Conservation (phyloP, 1,139 yeast genomes). For the Yamadazyma sp. region DNA sequence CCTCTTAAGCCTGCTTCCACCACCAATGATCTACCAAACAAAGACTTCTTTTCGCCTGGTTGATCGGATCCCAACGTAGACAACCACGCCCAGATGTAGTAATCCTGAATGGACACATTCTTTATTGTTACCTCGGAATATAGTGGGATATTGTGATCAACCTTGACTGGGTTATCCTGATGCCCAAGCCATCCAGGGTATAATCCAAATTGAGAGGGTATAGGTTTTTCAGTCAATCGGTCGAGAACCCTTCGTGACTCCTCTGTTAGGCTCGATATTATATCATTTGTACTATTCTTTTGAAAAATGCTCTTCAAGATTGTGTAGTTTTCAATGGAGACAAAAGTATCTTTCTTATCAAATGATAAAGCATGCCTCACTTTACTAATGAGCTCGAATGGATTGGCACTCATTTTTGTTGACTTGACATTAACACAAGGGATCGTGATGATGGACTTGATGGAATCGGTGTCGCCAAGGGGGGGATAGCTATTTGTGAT, state of each 20-base stretch:
- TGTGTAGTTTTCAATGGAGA: slow-evolving; percentile 77
- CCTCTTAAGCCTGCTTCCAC: slow-evolving; percentile 72
- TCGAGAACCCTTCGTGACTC: slow-evolving; percentile 73
- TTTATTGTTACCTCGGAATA: slow-evolving; percentile 54
- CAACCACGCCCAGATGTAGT: slow-evolving; percentile 90
- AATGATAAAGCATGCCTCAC: slow-evolving; percentile 67
- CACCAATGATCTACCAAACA: slow-evolving; percentile 80
- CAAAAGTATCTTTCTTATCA: slow-evolving; percentile 67
- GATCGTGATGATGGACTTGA: slow-evolving; percentile 41
- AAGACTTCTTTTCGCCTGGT: slow-evolving; percentile 58
- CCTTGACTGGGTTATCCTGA: slow-evolving; percentile 11
- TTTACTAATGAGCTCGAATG: slow-evolving; percentile 48
- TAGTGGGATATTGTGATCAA: slow-evolving; percentile 34
- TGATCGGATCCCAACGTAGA: slow-evolving; percentile 77
- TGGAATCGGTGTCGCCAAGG: slow-evolving; percentile 36
- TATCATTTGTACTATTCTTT: slow-evolving; percentile 54
- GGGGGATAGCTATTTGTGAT: slow-evolving; percentile 69
- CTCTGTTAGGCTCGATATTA: slow-evolving; percentile 64
- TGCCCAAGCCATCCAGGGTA: slow-evolving; percentile 48
- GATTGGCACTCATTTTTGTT: slow-evolving; percentile 54
- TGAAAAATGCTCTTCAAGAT: slow-evolving; percentile 71
- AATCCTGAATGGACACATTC: slow-evolving; percentile 77
- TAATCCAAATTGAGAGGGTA: slow-evolving; percentile 37
- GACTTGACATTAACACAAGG: slow-evolving; percentile 68
- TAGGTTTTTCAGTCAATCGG: slow-evolving; percentile 49